Conservation (phyloP, 768 basidiomycete genomes). For the Boletus pseudopeckii region DNA sequence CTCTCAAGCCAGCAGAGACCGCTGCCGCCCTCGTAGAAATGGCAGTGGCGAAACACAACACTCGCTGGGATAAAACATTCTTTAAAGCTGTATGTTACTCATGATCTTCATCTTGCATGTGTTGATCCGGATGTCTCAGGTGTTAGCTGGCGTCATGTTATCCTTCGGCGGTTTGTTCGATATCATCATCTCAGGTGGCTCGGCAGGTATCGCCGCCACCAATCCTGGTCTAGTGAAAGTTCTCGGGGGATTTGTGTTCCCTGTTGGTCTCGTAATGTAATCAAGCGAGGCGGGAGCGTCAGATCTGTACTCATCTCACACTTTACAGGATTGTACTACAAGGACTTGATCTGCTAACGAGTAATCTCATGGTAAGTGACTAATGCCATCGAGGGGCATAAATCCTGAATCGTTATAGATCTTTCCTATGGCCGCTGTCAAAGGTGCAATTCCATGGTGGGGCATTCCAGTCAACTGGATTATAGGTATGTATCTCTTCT, state of each 20-base stretch:
- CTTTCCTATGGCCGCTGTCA: constrained; percentile 66
- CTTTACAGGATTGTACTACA: constrained; percentile 63
- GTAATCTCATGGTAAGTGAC: constrained; percentile 65
- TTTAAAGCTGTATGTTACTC: constrained; percentile 59
- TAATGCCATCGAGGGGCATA: neutral
- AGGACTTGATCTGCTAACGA: constrained; percentile 67
- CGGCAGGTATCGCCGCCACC: constrained; percentile 42
- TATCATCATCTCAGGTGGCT: constrained; percentile 58
- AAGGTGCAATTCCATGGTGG: constrained; percentile 67
- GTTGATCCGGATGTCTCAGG: constrained; percentile 34
- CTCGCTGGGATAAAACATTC: constrained; percentile 57
- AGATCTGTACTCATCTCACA: neutral
- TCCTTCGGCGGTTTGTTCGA: constrained; percentile 70
- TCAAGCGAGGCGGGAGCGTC: constrained; percentile 1
- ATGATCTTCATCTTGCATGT: neutral
- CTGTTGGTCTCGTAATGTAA: constrained; percentile 75
- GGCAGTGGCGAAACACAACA: constrained; percentile 61
- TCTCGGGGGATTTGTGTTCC: constrained; percentile 66
- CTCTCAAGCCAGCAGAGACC: constrained; percentile 58
- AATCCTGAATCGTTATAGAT: constrained; percentile 37
- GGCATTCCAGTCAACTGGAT: constrained; percentile 64
- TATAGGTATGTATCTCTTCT: constrained; percentile 44
- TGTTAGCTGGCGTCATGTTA: constrained; percentile 68
- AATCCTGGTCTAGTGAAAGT: constrained; percentile 70
- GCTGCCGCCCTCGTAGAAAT: constrained; percentile 53